Evolutionary conservation across 73 alveolate genomes (phyloP), one percentile per base, ranked within the genome.

Genomic region (Tetrahymena malaccensis): DNA sequence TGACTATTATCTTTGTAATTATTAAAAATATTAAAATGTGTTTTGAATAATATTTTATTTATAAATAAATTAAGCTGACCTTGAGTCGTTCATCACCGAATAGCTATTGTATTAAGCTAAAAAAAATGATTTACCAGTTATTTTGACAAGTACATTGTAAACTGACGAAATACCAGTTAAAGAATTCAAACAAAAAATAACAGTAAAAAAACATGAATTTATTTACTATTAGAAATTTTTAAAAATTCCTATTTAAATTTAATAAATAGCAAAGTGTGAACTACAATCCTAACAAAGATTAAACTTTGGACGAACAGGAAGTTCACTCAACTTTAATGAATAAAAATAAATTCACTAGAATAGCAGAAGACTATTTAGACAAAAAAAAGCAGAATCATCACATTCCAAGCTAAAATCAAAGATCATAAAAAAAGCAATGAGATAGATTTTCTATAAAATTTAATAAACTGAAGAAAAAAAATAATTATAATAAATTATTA

Each of bases 1-100:
- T 43, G 97, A 95, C 55, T 34, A 43, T 43, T 95, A 95, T 95
- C 93, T 95, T 43, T 94, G 95, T 50, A 94, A 95, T 55, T 56
- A 40, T 40, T 94, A 34, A 93, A 95, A 50, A 43, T 93, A 4
- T 85, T 85, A 43, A 33, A 40, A 10, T 34, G 34, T 85, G 16
- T 34, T 70, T 50, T 89, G 31, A 25, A 43, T 21, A 70, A 22
- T 70, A 70, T 70, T 70, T 3, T n/a, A 0, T 25, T 19, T 31
- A 7, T n/a, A n/a, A n/a, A n/a, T 25, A n/a, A n/a, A 17, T 27
- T 70, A 22, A 70, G 89, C 89, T 70, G 89, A 70, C 25, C 37
- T 70, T 12, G 89, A 70, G 25, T 70, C 89, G 17, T 70, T 70
- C 8, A 70, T 70, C 17, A 70, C 43, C 5, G 89, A 70, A n/a